Evolutionary conservation across 148 eudicot genomes (phyloP), one percentile per base, ranked within the genome.

Genomic region (Arctostaphylos glauca): DNA sequence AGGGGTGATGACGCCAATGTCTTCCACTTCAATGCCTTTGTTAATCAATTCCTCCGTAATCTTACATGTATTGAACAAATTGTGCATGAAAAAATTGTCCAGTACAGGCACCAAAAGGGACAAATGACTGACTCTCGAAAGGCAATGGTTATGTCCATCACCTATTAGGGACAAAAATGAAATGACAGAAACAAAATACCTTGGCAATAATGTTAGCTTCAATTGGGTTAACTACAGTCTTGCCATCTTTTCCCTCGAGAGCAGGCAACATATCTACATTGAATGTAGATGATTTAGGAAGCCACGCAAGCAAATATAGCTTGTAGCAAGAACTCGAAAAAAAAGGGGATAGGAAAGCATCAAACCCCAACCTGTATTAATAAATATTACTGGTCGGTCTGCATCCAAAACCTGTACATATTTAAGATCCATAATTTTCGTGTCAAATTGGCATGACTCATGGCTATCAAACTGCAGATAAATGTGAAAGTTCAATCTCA

Each of bases 1-100:
- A 25, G 99, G 98, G 76, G 99, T 94, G 72, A 96, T 96, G 78
- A 96, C 84, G 54, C 99, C 99, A 83, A 96, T 92, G 73, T 92
- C 93, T 77, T 91, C 90, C 59, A 85, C 92, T 68, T 87, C 87
- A 68, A 94, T 88, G 53, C 99, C 96, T 83, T 89, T 92, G 82
- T 75, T 81, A 81, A 87, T 85, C 79, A 96, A 82, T 59, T 88
- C 86, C 82, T 91, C 89, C 3, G 89, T 84, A 52, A 94, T 79
- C 99, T n/a, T 96, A 83, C 71, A 84, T n/a, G 66, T 21, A 70
- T 79, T 54, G 58, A 58, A 9, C 73, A 49, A 77, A 64, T 82
- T 23, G 38, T 7, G 4, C 62, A 41, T n/a, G 13, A 62, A 12
- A 79, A 77, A 76, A 76, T 76, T 76, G 41, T 23, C 44, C 43